These are phyloP conservation scores for Saturnispora mendoncae DNA, from an alignment of 805 yeast species.

Conservation along the genomic window DNA sequence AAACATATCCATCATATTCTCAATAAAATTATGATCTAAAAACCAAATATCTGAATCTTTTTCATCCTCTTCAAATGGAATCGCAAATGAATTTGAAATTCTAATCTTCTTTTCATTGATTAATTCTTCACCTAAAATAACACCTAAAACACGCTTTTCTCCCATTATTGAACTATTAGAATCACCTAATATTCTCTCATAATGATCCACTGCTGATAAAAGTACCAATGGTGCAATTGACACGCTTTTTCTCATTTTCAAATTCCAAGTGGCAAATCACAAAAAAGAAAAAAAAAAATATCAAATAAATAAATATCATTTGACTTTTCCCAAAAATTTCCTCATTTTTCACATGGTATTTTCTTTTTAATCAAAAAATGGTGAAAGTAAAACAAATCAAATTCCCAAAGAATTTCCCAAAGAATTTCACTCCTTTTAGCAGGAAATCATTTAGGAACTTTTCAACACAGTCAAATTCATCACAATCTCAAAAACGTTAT, in stretches of 20 bases:
- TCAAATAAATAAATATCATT: neutral
- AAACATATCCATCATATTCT: conserved; percentile 96
- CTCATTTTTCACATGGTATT: neutral
- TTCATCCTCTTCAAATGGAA: conserved; percentile 96
- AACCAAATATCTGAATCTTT: conserved; percentile 91
- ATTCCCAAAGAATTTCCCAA: no score
- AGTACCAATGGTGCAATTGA: conserved; percentile 94
- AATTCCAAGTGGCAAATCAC: neutral
- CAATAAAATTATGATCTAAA: conserved; percentile 91
- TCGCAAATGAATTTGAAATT: conserved; percentile 89
- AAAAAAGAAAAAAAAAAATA: neutral
- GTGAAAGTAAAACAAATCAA: no score
- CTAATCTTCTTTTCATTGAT: conserved; percentile 42
- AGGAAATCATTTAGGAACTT: no score
- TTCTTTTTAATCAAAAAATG: no score
- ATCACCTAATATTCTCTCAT: conserved; percentile 62
- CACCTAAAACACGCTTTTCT: conserved; percentile 82
- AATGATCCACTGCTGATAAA: conserved; percentile 91
- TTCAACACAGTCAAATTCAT: no score
- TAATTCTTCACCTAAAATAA: conserved; percentile 67
- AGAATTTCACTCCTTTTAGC: no score
- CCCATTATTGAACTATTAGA: conserved; percentile 26
- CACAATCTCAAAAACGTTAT: neutral
- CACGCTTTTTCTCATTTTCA: conserved; percentile 38
- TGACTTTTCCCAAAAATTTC: neutral